A percentile compares a stretch with the other conserved stretches of the same genome.
Evolutionary conservation across 208 protist species (phyloP).

Genomic region (Endotrypanum monterogeii): DNA sequence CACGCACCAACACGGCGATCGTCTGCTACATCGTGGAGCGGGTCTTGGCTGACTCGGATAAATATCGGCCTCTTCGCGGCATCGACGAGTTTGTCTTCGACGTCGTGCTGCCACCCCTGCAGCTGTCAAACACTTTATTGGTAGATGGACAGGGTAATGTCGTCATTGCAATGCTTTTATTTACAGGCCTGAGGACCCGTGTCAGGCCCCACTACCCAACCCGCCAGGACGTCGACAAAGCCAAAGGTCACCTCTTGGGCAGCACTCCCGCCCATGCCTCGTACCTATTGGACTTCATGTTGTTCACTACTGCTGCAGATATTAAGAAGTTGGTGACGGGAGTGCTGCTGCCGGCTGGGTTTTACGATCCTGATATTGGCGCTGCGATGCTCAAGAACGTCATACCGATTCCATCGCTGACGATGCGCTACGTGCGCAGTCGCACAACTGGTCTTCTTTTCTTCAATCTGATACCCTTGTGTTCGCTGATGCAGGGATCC

Average conservation of each 20-base stretch:
- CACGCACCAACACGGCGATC: slow-evolving; percentile 57
- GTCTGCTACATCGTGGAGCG: slow-evolving; percentile 57
- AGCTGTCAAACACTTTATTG: slow-evolving; percentile 55
- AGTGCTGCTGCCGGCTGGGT: slow-evolving; percentile 35
- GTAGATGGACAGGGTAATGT: slow-evolving; percentile 24
- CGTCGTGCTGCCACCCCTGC: slow-evolving; percentile 42
- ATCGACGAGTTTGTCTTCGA: slow-evolving; percentile 46
- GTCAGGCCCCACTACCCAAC: slow-evolving; percentile 16
- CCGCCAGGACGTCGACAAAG: slow-evolving; percentile 35
- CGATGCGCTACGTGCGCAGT: slow-evolving; percentile 8
- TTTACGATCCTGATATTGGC: slow-evolving; percentile 33
- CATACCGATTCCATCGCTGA: neutral
- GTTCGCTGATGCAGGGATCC: slow-evolving; percentile 10
- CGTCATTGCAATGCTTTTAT: slow-evolving; percentile 30
- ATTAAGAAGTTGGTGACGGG: slow-evolving; percentile 23
- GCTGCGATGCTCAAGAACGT: slow-evolving; percentile 14
- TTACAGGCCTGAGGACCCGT: neutral
- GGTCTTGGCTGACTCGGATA: slow-evolving; percentile 22
- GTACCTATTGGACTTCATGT: slow-evolving; percentile 65
- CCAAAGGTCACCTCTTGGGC: slow-evolving; percentile 7
- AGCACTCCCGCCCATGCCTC: slow-evolving; percentile 40
- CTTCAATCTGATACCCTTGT: slow-evolving; percentile 30
- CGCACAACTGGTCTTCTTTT: slow-evolving; percentile 35
- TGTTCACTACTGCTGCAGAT: slow-evolving; percentile 57
- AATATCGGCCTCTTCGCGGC: slow-evolving; percentile 7